Evolutionary conservation across 305 asterid species (phyloP).

Genomic region (Fraxinus sp.): DNA sequence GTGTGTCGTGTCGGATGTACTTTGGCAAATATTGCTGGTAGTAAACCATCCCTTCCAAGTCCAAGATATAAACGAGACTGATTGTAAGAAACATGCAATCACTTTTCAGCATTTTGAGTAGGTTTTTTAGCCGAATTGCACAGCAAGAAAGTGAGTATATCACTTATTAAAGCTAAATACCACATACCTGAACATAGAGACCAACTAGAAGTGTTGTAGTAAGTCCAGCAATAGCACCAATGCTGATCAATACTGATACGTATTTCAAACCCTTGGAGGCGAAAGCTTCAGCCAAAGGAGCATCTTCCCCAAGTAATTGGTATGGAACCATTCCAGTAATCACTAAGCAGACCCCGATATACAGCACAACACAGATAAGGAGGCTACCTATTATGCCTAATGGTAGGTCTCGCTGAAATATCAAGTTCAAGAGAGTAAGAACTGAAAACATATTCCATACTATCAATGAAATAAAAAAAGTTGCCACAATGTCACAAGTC

Average conservation of each 20-base stretch:
- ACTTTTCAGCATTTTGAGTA: constrained; percentile 11
- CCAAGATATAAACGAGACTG: constrained; percentile 96
- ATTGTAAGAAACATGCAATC: constrained; percentile 26
- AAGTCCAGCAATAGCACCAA: constrained; percentile 67
- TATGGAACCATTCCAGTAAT: constrained; percentile 97
- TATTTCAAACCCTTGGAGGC: constrained; percentile 51
- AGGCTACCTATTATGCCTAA: constrained; percentile 93
- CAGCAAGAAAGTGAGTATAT: constrained; percentile 1
- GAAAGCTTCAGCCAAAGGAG: constrained; percentile 92
- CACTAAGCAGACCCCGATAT: constrained; percentile 82
- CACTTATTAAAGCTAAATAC: constrained; percentile 3
- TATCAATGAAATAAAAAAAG: neutral
- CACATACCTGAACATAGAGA: constrained; percentile 78
- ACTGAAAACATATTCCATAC: constrained; percentile 13
- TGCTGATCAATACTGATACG: constrained; percentile 52
- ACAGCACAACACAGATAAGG: constrained; percentile 61
- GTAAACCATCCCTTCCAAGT: constrained; percentile 93
- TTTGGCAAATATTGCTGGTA: constrained; percentile 73
- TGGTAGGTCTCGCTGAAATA: constrained; percentile 82
- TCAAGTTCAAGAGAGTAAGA: constrained; percentile 26
- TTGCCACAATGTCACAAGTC: constrained; percentile 8
- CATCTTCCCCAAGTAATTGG: constrained; percentile 79
- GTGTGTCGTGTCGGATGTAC: constrained; percentile 77
- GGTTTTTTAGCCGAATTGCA: neutral
- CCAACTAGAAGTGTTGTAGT: constrained; percentile 86